phyloP scores from a whole-genome alignment of 75 land plant species.

The Sequoiadendron giganteum region DNA sequence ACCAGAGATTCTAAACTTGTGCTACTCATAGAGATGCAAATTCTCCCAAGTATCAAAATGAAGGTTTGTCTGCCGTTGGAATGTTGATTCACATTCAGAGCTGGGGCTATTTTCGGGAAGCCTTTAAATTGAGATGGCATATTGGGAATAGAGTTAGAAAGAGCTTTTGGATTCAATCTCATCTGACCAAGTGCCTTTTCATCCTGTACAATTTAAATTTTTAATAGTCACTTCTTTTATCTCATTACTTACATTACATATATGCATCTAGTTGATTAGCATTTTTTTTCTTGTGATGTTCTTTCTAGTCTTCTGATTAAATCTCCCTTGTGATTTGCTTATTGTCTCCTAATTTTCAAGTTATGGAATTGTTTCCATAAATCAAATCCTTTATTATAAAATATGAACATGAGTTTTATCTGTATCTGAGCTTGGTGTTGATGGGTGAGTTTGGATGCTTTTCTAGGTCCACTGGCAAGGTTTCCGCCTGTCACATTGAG shows the following conservation, averaged over 20 bases:
- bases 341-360: background rate
- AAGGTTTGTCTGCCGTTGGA: background rate
- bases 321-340: constrained; percentile 3
- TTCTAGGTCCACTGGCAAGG: constrained; percentile 65
- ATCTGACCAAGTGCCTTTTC: background rate
- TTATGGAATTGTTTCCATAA: background rate
- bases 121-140: background rate
- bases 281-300: background rate
- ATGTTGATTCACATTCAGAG: background rate
- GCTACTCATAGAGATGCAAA: no score
- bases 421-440: background rate
- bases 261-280: background rate
- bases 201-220: background rate
- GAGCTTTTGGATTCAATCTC: background rate
- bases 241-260: background rate
- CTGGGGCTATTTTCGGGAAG: background rate
- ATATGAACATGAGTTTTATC: background rate
- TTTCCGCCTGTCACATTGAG: constrained; percentile 78
- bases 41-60: background rate
- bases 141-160: background rate
- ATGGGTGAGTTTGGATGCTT: constrained; percentile 4
- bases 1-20: background rate
- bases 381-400: background rate
- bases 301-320: background rate
- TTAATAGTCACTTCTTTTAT: background rate